These are phyloP conservation scores for Diplodia scrobiculata DNA, from an alignment of 2,329 filamentous ascomycete genomes.

Conservation along the genomic window DNA sequence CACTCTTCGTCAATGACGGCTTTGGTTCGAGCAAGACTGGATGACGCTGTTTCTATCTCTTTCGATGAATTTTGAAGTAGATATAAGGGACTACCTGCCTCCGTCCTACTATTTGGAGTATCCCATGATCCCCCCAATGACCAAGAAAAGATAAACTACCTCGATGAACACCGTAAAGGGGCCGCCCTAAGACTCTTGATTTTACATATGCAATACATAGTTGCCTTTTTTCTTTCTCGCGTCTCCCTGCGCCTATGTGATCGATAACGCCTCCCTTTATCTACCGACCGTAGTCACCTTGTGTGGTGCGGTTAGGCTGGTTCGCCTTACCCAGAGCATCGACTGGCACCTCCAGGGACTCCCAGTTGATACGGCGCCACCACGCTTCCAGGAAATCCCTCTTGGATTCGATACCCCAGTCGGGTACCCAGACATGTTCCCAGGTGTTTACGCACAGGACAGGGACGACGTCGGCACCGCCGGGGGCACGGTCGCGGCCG, in stretches of 20 bases:
- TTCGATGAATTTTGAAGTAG: neutral
- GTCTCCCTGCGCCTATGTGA: neutral
- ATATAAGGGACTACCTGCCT: neutral
- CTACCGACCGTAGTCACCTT: neutral
- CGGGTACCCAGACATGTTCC: slow-evolving; percentile 88
- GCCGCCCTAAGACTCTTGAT: slow-evolving; percentile 6
- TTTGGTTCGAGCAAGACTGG: neutral
- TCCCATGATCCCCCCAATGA: neutral
- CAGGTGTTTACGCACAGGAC: slow-evolving; percentile 92
- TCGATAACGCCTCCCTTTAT: neutral
- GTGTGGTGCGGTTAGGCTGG: no score
- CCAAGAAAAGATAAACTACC: neutral
- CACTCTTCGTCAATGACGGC: neutral
- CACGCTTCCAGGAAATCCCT: slow-evolving; percentile 72
- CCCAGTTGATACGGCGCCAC: slow-evolving; percentile 90
- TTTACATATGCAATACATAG: slow-evolving; percentile 20
- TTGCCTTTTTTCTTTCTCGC: neutral
- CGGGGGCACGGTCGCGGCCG: slow-evolving; percentile 57
- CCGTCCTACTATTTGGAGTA: neutral
- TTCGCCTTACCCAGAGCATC: neutral
- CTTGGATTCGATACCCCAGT: slow-evolving; percentile 78
- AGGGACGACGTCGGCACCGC: slow-evolving; percentile 69
- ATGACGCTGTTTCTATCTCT: neutral
- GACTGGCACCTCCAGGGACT: neutral
- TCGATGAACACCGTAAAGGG: neutral